Evolutionary conservation across 1,139 yeast genomes (phyloP), one percentile per base, ranked within the genome.

Genomic region (Pichia norvegensis): DNA sequence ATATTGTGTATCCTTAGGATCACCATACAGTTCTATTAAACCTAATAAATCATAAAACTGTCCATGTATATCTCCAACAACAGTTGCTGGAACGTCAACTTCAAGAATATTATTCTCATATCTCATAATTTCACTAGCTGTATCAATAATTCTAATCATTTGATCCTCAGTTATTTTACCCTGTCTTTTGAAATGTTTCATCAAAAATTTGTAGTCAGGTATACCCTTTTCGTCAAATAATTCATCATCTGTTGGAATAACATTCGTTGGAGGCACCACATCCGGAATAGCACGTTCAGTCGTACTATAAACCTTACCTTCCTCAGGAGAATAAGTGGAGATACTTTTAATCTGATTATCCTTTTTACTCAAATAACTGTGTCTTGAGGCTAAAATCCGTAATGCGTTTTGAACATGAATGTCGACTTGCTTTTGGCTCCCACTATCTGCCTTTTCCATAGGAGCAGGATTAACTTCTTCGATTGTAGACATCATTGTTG

Each of bases 1-100:
- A 62, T 84, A 92, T 16, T 84, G 76, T 1, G 95, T 85, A 27
- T 62, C 68, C 16, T 72, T 73, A 3, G 97, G 97, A 59, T 83
- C 82, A 4, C 98, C 98, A 36, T 97, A 97, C 40, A 90, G 94
- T 60, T 90, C 97, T 60, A 92, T 85, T 51, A 92, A 67, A 64
- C 88, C 90, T 78, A 90, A 74, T 56, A 92, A 70, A 66, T 92
- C 98, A 60, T 78, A 90, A 66, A 78, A 92, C 64, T 92, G 98
- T 7, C 98, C 98, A 64, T 92, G 98, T 23, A 92, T 78, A 63
- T 92, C 98, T 42, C 98, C 98, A 66, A 97, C 90, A 2, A 92
- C 90, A 2, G 96, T 88, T 4, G 90, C 85, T 1, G 98, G 98
- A 1, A 97, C 95, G 1, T 88, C 87, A 2, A 92, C 84, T 31